Evolutionary conservation across 129 eudicot genomes (phyloP), one percentile per base, ranked within the genome.

Genomic region (Kitagawia praeruptora): DNA sequence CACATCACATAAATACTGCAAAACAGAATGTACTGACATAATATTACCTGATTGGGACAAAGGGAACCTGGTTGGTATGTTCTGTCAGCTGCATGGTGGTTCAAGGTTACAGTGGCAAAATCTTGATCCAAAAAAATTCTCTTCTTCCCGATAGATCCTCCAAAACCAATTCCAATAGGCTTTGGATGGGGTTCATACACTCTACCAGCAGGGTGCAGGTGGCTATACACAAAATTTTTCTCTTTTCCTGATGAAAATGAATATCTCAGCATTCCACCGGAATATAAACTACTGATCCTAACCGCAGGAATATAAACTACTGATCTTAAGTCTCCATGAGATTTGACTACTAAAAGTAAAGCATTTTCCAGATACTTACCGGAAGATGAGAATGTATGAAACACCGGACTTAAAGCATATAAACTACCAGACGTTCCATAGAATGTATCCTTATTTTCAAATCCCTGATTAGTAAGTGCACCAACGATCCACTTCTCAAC

Each of bases 161-260:
- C 97, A 86, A 92, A 95, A 67, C 87, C 98, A 37, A 95, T 76
- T 69, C 97, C 98, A 39, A 80, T 93, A 46, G 97, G 97, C 88
- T 90, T 95, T 12, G 96, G 97, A 48, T 88, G 85, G 13, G 94
- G 86, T 48, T 90, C 97, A 84, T 95, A 95, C 71, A 70, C 81
- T 61, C 85, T 87, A 61, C 85, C 89, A 75, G 93, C 40, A 25
- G 89, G 82, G 75, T 92, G 98, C 81, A 90, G 84, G 87, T 90
- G 98, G 86, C 92, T 87, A 64, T 90, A 95, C 8, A 92, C 91
- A 83, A 84, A 90, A 85, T 95, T 95, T 78, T 95, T 88, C 91
- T 92, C 97, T 87, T 86, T 93, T n/a, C 97, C 98, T 93, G 88
- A 78, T 45, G 19, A 27, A 78, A 77, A 77, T 9, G 23, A 69